These are phyloP conservation scores for Stylonectria norvegica DNA, from an alignment of 2,329 filamentous ascomycete genomes.

Conservation along the genomic window DNA sequence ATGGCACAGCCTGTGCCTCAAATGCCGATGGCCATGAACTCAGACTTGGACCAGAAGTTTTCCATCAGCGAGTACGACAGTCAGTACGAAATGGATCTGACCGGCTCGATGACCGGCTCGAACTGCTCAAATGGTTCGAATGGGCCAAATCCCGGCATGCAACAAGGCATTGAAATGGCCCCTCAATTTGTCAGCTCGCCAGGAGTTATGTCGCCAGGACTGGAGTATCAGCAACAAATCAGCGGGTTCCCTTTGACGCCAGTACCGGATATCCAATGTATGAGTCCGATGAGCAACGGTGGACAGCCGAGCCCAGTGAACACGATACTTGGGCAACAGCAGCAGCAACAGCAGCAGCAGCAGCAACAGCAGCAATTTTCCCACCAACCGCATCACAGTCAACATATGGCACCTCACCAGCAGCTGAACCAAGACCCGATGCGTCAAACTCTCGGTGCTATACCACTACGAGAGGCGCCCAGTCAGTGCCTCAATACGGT, in stretches of 20 bases:
- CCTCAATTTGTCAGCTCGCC: conserved; percentile 53
- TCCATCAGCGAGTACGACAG: conserved; percentile 42
- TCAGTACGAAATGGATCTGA: conserved; percentile 37
- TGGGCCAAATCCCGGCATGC: conserved; percentile 27
- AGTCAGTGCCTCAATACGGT: conserved; percentile 20
- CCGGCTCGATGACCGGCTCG: conserved; percentile 30
- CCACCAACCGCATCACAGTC: too few species aligned
- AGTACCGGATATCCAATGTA: conserved; percentile 53
- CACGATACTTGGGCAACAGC: conserved; percentile 21
- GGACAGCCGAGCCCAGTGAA: conserved; percentile 20
- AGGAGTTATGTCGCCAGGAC: conserved; percentile 49
- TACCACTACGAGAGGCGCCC: conserved; percentile 23
- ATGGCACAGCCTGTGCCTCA: conserved; percentile 51
- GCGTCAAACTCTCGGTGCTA: conserved; percentile 29
- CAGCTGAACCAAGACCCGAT: conserved; percentile 29
- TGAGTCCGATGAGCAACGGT: conserved; percentile 44
- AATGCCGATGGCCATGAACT: conserved; percentile 43
- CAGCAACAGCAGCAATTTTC: background rate
- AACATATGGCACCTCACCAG: too few species aligned
- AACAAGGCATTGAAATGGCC: conserved; percentile 37
- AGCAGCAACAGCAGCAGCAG: conserved; percentile 29
- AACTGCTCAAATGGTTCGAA: conserved; percentile 32
- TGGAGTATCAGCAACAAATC: conserved; percentile 47
- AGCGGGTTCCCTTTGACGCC: conserved; percentile 42
- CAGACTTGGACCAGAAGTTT: conserved; percentile 46